Conservation (phyloP, 345 rosid genomes). For the Aegle marmelos region DNA sequence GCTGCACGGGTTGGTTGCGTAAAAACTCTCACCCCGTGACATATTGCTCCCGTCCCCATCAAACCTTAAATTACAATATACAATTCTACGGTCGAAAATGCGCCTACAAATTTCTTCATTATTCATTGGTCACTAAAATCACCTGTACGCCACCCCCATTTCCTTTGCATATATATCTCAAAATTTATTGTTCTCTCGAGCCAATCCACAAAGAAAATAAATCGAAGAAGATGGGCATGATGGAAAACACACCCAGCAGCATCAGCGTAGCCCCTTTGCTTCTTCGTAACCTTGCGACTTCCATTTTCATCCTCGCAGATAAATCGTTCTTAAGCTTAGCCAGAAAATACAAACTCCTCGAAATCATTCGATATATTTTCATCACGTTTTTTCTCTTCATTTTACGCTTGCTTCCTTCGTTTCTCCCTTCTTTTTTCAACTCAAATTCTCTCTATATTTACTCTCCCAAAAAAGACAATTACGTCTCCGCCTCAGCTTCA, state of each 20-base stretch:
- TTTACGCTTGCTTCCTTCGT: slow-evolving; percentile 48
- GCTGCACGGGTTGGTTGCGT: no score
- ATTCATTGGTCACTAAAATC: no score
- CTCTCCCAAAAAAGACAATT: slow-evolving; percentile 11
- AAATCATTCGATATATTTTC: slow-evolving; percentile 46
- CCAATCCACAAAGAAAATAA: not conserved
- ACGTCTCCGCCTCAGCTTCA: not conserved
- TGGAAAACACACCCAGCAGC: slow-evolving; percentile 39
- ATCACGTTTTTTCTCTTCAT: slow-evolving; percentile 57
- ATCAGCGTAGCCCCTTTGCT: slow-evolving; percentile 50
- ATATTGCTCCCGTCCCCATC: not conserved
- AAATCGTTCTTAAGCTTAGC: slow-evolving; percentile 50
- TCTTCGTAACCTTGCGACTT: slow-evolving; percentile 47
- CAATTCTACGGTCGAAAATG: not conserved
- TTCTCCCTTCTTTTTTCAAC: slow-evolving; percentile 21
- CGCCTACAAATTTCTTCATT: not conserved
- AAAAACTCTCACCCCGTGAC: no score
- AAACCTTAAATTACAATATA: not conserved
- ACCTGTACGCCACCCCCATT: no score
- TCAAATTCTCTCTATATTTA: not conserved
- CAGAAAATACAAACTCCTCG: slow-evolving; percentile 43
- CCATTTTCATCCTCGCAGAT: slow-evolving; percentile 58
- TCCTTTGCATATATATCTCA: not conserved
- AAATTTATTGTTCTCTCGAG: not conserved
- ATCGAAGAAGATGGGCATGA: slow-evolving; percentile 7